Evolutionary conservation across 2,329 filamentous ascomycete species (phyloP), one percentile per base, ranked within the genome.

Genomic region (Fusarium bulbicola): DNA sequence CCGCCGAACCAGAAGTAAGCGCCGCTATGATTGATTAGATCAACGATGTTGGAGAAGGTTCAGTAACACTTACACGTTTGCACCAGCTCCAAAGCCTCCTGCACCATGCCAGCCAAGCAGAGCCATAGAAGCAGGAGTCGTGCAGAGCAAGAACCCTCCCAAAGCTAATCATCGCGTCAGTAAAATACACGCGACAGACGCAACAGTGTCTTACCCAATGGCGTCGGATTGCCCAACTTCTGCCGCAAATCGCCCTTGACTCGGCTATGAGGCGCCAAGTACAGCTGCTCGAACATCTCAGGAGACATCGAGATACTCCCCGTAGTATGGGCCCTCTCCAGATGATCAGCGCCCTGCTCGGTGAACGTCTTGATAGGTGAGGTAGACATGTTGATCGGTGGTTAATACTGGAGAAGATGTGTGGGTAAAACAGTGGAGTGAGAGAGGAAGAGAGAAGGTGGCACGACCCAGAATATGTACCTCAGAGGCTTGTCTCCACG

Each of bases 21-120:
- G 24, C 54, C 54, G 21, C 54, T 58, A 3, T 4, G 10, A n/a
- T 1, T 7, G 14, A 2, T 58, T 12, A 58, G 40, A 10, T 20
- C 3, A 20, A 14, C 0, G 0, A 15, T 14, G 6, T 2, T 14
- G 12, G 4, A 24, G 6, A 0, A 24, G 2, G 0, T 3, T 1
- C 4, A 20, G 47, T 20, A 8, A 24, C 3, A 46, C 54, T 49
- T 49, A 58, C 54, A 58, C 54, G 7, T 58, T 49, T 1, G 54
- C 54, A 20, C 54, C 54, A 8, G 54, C 54, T 37, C 54, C 54
- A n/a, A 58, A 58, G 0, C 54, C 54, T 12, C 54, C 54, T 15
- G 54, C 7, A 1, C 54, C 54, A 30, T 24, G 24, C 54, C 54
- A 58, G 4, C 54, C 54, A 30, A 58, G 54, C 24, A 58, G 1